phyloP scores from a whole-genome alignment of 1,284 basidiomycete genomes.

The Exobasidium rhododendri region DNA sequence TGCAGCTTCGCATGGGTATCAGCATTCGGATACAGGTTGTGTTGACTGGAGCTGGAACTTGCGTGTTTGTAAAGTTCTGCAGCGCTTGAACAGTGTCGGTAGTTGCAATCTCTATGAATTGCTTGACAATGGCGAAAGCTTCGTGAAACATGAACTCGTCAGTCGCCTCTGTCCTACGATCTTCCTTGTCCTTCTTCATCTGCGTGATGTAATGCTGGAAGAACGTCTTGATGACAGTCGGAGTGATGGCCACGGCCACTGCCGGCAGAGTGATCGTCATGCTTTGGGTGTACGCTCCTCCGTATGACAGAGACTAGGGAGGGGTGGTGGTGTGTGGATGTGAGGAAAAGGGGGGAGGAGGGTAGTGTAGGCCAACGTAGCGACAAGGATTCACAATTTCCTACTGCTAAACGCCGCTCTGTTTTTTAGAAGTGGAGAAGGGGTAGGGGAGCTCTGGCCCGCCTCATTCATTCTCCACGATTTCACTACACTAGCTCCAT shows the following conservation, averaged over 20 bases:
- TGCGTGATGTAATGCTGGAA: constrained; percentile 46
- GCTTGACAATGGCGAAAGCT: constrained; percentile 25
- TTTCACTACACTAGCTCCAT: too few relatives aligned
- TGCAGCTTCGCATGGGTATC: constrained; percentile 66
- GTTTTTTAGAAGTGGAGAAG: too few relatives aligned
- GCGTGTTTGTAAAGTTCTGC: constrained; percentile 66
- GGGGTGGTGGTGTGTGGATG: too few relatives aligned
- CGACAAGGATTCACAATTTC: too few relatives aligned
- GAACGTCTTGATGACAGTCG: constrained; percentile 46
- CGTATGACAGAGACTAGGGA: too few relatives aligned
- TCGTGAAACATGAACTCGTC: constrained; percentile 30
- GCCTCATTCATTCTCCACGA: too few relatives aligned
- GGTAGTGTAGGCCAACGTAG: too few relatives aligned
- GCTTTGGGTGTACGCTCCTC: neutral
- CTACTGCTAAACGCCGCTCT: too few relatives aligned
- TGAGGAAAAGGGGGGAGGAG: too few relatives aligned
- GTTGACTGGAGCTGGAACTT: constrained; percentile 80
- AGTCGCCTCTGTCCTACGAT: constrained; percentile 19
- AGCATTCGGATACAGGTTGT: constrained; percentile 72
- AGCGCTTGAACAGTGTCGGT: constrained; percentile 51
- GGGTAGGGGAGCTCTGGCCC: too few relatives aligned
- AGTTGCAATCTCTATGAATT: constrained; percentile 44
- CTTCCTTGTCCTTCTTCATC: constrained; percentile 28
- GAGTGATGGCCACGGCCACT: constrained; percentile 20
- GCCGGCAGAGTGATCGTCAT: constrained; percentile 10